Conservation (phyloP, 2,329 filamentous ascomycete species). For the Xylariaceae sp. region DNA sequence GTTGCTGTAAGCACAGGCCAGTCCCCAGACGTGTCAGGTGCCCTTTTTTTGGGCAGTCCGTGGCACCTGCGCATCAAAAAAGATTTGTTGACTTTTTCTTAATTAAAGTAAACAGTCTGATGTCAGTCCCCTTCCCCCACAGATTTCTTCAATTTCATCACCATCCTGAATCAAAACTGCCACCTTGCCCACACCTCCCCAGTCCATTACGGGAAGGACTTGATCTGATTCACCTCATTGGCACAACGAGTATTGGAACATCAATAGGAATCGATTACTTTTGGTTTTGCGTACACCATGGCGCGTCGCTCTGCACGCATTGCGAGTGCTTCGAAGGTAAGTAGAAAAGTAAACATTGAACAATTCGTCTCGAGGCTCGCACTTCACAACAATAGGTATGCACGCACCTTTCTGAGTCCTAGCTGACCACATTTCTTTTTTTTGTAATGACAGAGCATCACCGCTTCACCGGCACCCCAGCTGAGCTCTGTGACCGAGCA, state of each 20-base stretch:
- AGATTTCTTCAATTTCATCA: conserved; percentile 21
- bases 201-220: conserved; percentile 2
- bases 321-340: conserved; percentile 45
- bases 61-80: conserved; percentile 12
- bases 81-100: conserved; percentile 23
- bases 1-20: conserved; percentile 8
- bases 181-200: conserved; percentile 15
- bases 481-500: conserved; percentile 47
- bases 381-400: not conserved
- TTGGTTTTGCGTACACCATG: conserved; percentile 32
- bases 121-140: conserved; percentile 27
- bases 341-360: conserved; percentile 20
- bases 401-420: not conserved
- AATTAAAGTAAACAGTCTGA: conserved; percentile 26
- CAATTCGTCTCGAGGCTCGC: conserved; percentile 15
- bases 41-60: not conserved
- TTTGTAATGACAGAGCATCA: conserved; percentile 23
- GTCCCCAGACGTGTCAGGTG: not conserved
- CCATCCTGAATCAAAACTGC: conserved; percentile 9
- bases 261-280: conserved; percentile 7
- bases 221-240: conserved; percentile 3
- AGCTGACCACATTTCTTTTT: conserved; percentile 5
- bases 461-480: conserved; percentile 37
- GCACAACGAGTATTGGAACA: not conserved
- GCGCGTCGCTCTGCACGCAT: conserved; percentile 49